These are phyloP conservation scores for Phialemoniopsis sp. DNA, from an alignment of 2,329 filamentous ascomycete genomes.

Conservation along the genomic window DNA sequence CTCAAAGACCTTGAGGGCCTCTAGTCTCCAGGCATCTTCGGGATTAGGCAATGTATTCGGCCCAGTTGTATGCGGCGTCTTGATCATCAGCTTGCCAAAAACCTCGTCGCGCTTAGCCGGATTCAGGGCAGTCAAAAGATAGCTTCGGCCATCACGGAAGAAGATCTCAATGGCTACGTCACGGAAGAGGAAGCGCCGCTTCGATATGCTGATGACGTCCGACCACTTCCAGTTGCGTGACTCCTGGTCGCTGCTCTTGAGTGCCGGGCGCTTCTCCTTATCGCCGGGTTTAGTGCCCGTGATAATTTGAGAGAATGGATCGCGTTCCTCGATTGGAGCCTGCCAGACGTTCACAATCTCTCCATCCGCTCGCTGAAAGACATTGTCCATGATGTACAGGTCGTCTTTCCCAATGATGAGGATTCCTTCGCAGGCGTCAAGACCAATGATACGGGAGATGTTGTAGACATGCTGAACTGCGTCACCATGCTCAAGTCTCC, in stretches of 20 bases:
- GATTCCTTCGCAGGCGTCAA: slow-evolving; percentile 91
- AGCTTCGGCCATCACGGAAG: slow-evolving; percentile 94
- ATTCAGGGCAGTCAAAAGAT: slow-evolving; percentile 81
- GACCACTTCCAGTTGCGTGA: slow-evolving; percentile 91
- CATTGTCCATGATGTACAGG: slow-evolving; percentile 92
- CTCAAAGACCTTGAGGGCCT: slow-evolving; percentile 68
- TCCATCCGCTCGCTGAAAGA: slow-evolving; percentile 90
- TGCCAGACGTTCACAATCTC: slow-evolving; percentile 98
- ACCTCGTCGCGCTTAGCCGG: slow-evolving; percentile 73
- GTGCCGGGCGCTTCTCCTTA: slow-evolving; percentile 39
- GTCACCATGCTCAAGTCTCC: slow-evolving; percentile 84
- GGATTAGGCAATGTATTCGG: slow-evolving; percentile 67
- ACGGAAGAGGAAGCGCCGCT: slow-evolving; percentile 89
- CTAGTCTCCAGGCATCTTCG: slow-evolving; percentile 89
- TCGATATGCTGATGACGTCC: slow-evolving; percentile 92
- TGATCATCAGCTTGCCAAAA: slow-evolving; percentile 68
- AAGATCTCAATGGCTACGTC: slow-evolving; percentile 97
- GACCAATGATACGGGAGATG: slow-evolving; percentile 85
- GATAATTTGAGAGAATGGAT: slow-evolving; percentile 93
- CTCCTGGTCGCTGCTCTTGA: slow-evolving; percentile 64
- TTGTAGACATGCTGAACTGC: slow-evolving; percentile 93
- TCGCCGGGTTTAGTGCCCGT: slow-evolving; percentile 60
- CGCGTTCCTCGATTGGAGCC: slow-evolving; percentile 85
- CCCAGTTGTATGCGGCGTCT: slow-evolving; percentile 76
- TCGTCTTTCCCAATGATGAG: slow-evolving; percentile 89